Evolutionary conservation across 208 protist species (phyloP).

Genomic region (Acanthamoeba lenticulata): DNA sequence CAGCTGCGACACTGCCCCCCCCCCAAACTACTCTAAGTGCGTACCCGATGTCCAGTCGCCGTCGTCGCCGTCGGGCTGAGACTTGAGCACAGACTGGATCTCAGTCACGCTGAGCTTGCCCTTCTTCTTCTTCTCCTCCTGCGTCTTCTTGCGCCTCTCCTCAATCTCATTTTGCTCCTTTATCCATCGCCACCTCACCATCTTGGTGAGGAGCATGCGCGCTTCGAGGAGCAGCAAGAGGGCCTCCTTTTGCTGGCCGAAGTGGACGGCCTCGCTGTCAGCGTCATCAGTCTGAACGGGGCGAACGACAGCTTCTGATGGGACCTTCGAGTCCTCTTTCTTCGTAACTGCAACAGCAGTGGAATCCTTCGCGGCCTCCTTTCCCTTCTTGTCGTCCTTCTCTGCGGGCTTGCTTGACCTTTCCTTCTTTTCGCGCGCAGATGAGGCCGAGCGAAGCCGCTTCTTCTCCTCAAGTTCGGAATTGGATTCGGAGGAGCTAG

Average conservation of each 20-base stretch:
- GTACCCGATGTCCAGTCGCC: constrained; percentile 77
- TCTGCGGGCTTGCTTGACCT: background rate
- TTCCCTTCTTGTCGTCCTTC: background rate
- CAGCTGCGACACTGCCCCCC: background rate
- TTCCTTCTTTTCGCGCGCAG: background rate
- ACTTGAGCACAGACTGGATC: constrained; percentile 75
- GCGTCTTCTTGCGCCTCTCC: constrained; percentile 30
- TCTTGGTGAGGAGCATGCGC: constrained; percentile 74
- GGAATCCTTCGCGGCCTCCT: constrained; percentile 43
- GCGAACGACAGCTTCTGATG: constrained; percentile 66
- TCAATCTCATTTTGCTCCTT: constrained; percentile 76
- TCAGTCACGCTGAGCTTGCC: constrained; percentile 77
- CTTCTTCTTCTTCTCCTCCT: constrained; percentile 60
- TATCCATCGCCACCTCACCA: constrained; percentile 76
- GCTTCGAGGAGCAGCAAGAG: constrained; percentile 75
- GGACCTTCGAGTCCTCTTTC: background rate
- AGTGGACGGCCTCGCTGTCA: constrained; percentile 73
- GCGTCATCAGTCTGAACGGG: constrained; percentile 63
- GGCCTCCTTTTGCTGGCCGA: constrained; percentile 73
- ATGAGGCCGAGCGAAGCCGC: background rate
- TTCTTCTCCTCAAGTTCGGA: background rate
- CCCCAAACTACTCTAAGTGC: too few relatives aligned
- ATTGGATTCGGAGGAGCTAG: constrained; percentile 39
- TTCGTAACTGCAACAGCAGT: background rate
- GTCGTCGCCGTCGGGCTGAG: constrained; percentile 74